These are phyloP conservation scores for Pythium sp. DNA, from an alignment of 352 stramenopile species.

Conservation along the genomic window DNA sequence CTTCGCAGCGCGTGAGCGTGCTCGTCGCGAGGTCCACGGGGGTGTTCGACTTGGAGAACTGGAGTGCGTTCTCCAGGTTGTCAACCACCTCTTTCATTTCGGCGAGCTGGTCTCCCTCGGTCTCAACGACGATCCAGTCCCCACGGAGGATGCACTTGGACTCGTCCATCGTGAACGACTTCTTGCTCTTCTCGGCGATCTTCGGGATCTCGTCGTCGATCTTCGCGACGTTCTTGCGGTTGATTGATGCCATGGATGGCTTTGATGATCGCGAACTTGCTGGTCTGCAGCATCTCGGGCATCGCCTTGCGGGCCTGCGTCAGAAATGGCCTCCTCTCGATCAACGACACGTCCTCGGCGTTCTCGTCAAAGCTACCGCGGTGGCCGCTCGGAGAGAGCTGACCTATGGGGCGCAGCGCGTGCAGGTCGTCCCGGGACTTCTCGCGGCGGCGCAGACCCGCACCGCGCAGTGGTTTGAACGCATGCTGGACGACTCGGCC, in stretches of 20 bases:
- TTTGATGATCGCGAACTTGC: conserved; percentile 51
- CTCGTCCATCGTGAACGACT: conserved; percentile 64
- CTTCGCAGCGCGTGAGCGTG: conserved; percentile 61
- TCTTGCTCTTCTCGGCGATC: conserved; percentile 66
- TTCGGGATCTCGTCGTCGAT: conserved; percentile 36
- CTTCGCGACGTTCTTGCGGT: conserved; percentile 41
- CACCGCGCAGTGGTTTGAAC: conserved; percentile 98
- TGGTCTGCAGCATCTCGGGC: conserved; percentile 54
- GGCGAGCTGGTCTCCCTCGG: conserved; percentile 70
- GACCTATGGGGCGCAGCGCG: conserved; percentile 33
- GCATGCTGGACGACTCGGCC: conserved; percentile 98
- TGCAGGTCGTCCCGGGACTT: conserved; percentile 51
- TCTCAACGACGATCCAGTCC: conserved; percentile 81
- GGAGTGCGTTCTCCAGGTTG: conserved; percentile 72
- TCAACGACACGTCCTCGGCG: conserved; percentile 65
- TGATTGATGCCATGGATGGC: conserved; percentile 51
- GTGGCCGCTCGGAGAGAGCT: conserved; percentile 39
- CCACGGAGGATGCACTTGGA: conserved; percentile 61
- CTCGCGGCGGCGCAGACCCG: conserved; percentile 72
- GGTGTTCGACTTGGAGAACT: conserved; percentile 73
- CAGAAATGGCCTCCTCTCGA: conserved; percentile 42
- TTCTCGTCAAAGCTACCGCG: conserved; percentile 18
- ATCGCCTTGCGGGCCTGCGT: conserved; percentile 18
- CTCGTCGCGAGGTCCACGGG: conserved; percentile 71
- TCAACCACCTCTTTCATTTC: conserved; percentile 59